Base-by-base conservation (phyloP, 2,329 filamentous ascomycete species). In the Cyphellophora attinorum region DNA sequence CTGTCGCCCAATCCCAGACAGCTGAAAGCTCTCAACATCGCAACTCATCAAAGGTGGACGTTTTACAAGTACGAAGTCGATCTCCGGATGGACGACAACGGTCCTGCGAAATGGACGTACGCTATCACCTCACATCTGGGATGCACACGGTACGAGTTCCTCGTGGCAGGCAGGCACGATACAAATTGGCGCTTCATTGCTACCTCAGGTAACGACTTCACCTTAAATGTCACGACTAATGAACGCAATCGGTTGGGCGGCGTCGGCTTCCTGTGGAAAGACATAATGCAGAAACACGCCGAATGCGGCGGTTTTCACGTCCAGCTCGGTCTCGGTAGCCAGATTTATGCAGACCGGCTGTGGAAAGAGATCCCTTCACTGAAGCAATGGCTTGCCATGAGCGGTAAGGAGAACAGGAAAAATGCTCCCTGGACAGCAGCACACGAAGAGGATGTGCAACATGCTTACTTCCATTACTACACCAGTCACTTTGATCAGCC, bases 401-500 rank as follows among this genome's bases (percentile, higher is more conserved):
- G 81, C 50, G 91, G 91, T 5, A 88, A 94, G 47, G 91, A 96
- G 37, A 91, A 86, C 49, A 74, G 93, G 39, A 93, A 88, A 64
- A 93, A 79, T 48, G 80, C 85, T 0, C 72, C 79, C 28, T 98
- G 91, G 91, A 94, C 88, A 5, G 85, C 89, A 3, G 80, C 85
- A 32, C 85, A 96, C 50, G 86, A 98, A 54, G 89, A 98, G 53
- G 91, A 98, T 53, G 85, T 94, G 12, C 79, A 81, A 2, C 88
- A 96, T 59, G 88, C 91, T 5, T 98, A 94, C 63, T 98, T 98
- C 60, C 91, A 98, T 58, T 98, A 94, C 59, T 98, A 98, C 56
- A 94, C 88, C 2, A 94, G 86, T 48, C 89, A 96, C 58, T 96
- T 98, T 55, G 91, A 98, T 54, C 91, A 98, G 59, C 88, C 89